Conservation (phyloP, 2,329 filamentous ascomycete genomes). For the Stylonectria norvegica region DNA sequence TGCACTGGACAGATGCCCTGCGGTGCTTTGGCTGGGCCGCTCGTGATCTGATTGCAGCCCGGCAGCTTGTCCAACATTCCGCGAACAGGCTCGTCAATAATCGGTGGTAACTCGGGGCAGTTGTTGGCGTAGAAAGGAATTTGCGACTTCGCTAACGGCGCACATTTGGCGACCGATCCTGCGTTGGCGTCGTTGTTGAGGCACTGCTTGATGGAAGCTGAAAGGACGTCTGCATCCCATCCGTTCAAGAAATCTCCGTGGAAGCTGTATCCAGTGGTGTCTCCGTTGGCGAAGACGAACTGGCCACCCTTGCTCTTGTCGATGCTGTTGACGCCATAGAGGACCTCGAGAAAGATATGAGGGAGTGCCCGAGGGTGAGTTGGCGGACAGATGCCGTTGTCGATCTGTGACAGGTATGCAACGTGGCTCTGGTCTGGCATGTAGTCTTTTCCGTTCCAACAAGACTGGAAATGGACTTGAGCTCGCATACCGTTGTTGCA, state of each 20-base stretch:
- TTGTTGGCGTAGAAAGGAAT: slow-evolving; percentile 18
- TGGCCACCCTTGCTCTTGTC: slow-evolving; percentile 21
- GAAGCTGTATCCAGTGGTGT: slow-evolving; percentile 22
- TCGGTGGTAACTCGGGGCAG: slow-evolving; percentile 18
- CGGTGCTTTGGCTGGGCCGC: slow-evolving; percentile 11
- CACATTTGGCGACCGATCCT: slow-evolving; percentile 14
- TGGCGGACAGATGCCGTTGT: slow-evolving; percentile 22
- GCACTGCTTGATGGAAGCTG: slow-evolving; percentile 17
- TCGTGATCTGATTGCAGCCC: slow-evolving; percentile 17
- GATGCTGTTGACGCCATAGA: slow-evolving; percentile 20
- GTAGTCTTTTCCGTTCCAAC: slow-evolving; percentile 23
- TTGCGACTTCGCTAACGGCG: slow-evolving; percentile 17
- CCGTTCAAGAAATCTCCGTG: slow-evolving; percentile 23
- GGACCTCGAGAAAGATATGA: slow-evolving; percentile 22
- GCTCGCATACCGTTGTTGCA: slow-evolving; percentile 24
- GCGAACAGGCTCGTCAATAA: slow-evolving; percentile 17
- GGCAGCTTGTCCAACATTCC: slow-evolving; percentile 17
- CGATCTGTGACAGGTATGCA: slow-evolving; percentile 22
- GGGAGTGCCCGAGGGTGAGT: slow-evolving; percentile 19
- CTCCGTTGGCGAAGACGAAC: slow-evolving; percentile 24
- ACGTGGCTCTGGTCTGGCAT: slow-evolving; percentile 21
- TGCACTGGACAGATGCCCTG: slow-evolving; percentile 8
- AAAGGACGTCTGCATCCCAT: slow-evolving; percentile 17
- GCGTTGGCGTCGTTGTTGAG: slow-evolving; percentile 18
- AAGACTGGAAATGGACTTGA: slow-evolving; percentile 23